These are phyloP conservation scores for Quercus tomentella DNA, from an alignment of 331 rosid genomes.

Conservation along the genomic window DNA sequence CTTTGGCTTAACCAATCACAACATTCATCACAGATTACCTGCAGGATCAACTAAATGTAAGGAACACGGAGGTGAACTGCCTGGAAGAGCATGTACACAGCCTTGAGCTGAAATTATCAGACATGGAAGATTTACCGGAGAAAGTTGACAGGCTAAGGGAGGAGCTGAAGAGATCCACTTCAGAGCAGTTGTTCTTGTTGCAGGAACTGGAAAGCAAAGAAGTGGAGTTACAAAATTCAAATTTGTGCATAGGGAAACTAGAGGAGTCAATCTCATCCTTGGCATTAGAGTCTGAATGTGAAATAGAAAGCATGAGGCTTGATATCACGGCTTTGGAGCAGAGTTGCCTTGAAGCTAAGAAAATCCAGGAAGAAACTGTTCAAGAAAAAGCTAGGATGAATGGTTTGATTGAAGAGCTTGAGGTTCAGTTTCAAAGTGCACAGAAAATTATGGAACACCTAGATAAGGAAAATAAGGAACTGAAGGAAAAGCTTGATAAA, in stretches of 20 bases:
- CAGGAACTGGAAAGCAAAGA: constrained; percentile 59
- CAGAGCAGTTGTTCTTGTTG: constrained; percentile 49
- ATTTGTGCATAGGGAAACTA: constrained; percentile 52
- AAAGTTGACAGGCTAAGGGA: constrained; percentile 52
- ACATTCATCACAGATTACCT: constrained; percentile 66
- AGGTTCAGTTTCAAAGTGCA: constrained; percentile 43
- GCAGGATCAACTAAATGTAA: constrained; percentile 68
- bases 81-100: constrained; percentile 42
- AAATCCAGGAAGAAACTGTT: constrained; percentile 57
- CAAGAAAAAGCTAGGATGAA: constrained; percentile 50
- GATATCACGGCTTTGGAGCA: constrained; percentile 76
- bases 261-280: constrained; percentile 66
- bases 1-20: constrained; percentile 20
- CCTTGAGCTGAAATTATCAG: constrained; percentile 60
- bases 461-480: constrained; percentile 54
- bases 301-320: constrained; percentile 84
- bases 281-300: constrained; percentile 82
- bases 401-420: constrained; percentile 48
- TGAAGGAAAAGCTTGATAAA: constrained; percentile 44
- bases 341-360: constrained; percentile 56
- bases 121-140: constrained; percentile 44
- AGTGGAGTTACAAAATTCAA: constrained; percentile 50
- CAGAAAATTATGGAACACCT: constrained; percentile 30
- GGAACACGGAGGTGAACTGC: constrained; percentile 51
- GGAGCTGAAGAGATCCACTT: constrained; percentile 48